A percentile compares a stretch with the other conserved stretches of the same genome.
phyloP scores from a whole-genome alignment of 768 basidiomycete species.

The Pholiota molesta region DNA sequence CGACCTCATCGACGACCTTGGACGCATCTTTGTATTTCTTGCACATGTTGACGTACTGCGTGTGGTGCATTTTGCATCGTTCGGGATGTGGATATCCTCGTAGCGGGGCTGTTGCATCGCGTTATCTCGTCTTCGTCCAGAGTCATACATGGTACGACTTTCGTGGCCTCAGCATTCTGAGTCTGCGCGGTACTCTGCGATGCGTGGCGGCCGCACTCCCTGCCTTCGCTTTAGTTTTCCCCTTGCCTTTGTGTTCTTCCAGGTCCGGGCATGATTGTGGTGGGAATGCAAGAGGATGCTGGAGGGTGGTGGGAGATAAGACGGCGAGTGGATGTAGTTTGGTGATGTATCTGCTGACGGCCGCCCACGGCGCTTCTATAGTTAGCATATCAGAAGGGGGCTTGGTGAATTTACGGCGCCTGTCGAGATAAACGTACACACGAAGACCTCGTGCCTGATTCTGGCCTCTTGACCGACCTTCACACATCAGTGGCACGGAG shows the following conservation, averaged over 20 bases:
- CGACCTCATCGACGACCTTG: neutral
- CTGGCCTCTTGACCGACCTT: too few relatives aligned
- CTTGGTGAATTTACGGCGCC: too few relatives aligned
- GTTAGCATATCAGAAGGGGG: too few relatives aligned
- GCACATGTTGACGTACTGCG: neutral
- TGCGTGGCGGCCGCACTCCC: neutral
- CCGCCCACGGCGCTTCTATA: too few relatives aligned
- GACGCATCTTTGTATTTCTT: neutral
- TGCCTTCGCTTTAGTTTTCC: neutral
- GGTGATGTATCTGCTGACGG: too few relatives aligned
- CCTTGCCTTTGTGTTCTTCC: neutral
- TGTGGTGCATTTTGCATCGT: neutral
- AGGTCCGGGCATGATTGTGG: neutral
- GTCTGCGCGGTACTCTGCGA: neutral
- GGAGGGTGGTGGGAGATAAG: too few relatives aligned
- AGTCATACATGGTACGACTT: neutral
- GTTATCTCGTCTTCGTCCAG: neutral
- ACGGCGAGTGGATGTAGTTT: too few relatives aligned
- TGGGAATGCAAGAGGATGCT: too few relatives aligned
- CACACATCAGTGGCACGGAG: too few relatives aligned
- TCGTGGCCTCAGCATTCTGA: neutral
- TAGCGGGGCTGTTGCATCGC: neutral
- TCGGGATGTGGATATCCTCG: neutral
- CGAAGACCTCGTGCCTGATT: too few relatives aligned
- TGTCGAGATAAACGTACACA: too few relatives aligned